phyloP scores from a whole-genome alignment of 176 grass and related monocot species.

The Cenchrus purpureus region DNA sequence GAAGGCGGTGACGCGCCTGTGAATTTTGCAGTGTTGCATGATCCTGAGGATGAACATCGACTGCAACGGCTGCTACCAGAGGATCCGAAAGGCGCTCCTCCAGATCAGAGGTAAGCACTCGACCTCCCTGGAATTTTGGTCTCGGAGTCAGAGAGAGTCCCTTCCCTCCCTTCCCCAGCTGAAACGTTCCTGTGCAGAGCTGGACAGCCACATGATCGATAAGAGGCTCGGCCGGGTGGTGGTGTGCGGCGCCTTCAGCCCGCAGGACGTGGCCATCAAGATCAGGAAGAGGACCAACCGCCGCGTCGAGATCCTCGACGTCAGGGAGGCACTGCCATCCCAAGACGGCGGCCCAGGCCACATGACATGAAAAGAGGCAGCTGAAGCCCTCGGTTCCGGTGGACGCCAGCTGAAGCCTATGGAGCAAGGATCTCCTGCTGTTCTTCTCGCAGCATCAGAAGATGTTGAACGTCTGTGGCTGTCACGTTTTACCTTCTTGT shows the following conservation, averaged over 20 bases:
- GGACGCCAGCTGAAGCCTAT: not conserved
- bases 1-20: not conserved
- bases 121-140: not conserved
- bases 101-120: constrained; percentile 73
- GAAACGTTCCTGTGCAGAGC: constrained; percentile 44
- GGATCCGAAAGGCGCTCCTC: constrained; percentile 74
- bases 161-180: not conserved
- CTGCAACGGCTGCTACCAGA: constrained; percentile 92
- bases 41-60: constrained; percentile 91
- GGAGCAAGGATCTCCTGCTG: not conserved
- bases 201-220: constrained; percentile 78
- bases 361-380: not conserved
- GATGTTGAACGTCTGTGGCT: not conserved
- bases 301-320: constrained; percentile 83
- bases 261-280: constrained; percentile 87
- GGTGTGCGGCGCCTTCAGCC: constrained; percentile 66
- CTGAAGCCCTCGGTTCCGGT: not conserved
- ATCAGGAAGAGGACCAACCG: constrained; percentile 88
- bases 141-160: too few relatives aligned
- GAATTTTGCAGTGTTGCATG: constrained; percentile 49
- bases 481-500: not conserved
- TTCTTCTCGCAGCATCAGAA: not conserved
- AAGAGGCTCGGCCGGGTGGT: constrained; percentile 76
- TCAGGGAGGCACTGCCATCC: constrained; percentile 55
- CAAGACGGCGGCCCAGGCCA: constrained; percentile 20